Conservation (phyloP, 2,329 filamentous ascomycete species). For the Neocucurbitaria cava region DNA sequence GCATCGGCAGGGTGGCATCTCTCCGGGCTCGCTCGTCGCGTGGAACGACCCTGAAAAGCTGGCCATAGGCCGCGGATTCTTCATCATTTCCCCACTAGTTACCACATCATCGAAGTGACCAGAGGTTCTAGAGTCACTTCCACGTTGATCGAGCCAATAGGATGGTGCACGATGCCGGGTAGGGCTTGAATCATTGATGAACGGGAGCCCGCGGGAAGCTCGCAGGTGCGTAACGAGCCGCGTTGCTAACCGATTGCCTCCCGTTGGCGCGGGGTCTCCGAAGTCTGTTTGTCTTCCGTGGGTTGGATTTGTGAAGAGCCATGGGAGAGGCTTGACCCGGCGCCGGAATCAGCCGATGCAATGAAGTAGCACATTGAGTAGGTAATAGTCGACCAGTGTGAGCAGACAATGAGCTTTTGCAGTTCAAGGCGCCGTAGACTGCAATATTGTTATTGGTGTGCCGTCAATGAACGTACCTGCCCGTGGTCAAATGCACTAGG, state of each 20-base stretch:
- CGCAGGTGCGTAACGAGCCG: not conserved
- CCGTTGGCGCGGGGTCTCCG: slow-evolving; percentile 1
- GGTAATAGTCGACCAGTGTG: not conserved
- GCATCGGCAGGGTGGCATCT: slow-evolving; percentile 2
- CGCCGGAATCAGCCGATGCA: slow-evolving; percentile 2
- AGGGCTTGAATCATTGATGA: not conserved
- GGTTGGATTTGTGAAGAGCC: slow-evolving; percentile 1
- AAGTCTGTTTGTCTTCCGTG: slow-evolving; percentile 5
- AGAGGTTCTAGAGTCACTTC: not conserved
- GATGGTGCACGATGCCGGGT: not conserved
- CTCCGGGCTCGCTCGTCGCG: not conserved
- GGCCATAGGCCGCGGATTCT: not conserved
- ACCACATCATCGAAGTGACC: not conserved
- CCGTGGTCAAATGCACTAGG: not conserved
- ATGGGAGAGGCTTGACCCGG: not conserved
- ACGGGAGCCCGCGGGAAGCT: not conserved
- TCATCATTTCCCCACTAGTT: slow-evolving; percentile 1
- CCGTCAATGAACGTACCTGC: not conserved
- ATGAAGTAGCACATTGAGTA: not conserved
- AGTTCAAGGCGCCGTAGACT: not conserved
- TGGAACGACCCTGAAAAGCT: slow-evolving; percentile 1
- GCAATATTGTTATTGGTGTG: not conserved
- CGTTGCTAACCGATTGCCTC: not conserved
- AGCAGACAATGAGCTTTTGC: not conserved
- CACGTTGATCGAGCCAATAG: not conserved